Evolutionary conservation across 1,284 basidiomycete genomes (phyloP).

Genomic region (Malassezia globosa): DNA sequence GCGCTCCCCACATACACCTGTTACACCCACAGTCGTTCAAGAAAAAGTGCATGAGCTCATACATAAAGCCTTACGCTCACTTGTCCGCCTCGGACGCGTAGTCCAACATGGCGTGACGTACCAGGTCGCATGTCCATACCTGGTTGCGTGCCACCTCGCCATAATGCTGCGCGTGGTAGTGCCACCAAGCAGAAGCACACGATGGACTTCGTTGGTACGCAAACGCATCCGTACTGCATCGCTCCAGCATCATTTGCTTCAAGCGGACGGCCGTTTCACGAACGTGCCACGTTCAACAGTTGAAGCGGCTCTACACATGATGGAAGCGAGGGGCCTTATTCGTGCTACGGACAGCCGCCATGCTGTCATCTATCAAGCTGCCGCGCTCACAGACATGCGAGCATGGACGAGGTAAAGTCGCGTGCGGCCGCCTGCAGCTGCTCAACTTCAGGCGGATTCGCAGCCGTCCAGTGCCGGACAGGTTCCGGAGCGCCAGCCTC

Average conservation of each 20-base stretch:
- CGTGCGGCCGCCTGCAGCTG: conserved; percentile 15
- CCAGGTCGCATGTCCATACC: background rate
- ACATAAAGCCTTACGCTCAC: background rate
- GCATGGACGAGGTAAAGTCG: conserved; percentile 9
- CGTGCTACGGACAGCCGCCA: background rate
- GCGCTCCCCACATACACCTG: background rate
- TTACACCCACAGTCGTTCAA: background rate
- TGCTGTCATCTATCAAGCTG: too few species aligned
- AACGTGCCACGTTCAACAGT: background rate
- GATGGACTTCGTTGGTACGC: background rate
- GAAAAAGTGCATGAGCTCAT: background rate
- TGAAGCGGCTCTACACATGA: conserved; percentile 4
- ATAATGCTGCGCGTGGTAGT: background rate
- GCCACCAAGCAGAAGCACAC: background rate
- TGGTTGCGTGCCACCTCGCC: background rate
- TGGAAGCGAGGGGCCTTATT: background rate
- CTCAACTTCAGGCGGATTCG: conserved; percentile 16
- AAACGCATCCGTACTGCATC: background rate
- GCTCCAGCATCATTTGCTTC: conserved; percentile 1
- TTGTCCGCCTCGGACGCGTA: background rate
- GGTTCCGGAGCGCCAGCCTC: conserved; percentile 7
- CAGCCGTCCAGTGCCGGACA: conserved; percentile 7
- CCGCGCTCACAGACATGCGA: conserved; percentile 7
- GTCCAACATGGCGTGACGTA: background rate
- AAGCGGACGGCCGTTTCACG: conserved; percentile 2